Conservation (phyloP, 768 basidiomycete genomes). For the Pulveroboletus sp. region DNA sequence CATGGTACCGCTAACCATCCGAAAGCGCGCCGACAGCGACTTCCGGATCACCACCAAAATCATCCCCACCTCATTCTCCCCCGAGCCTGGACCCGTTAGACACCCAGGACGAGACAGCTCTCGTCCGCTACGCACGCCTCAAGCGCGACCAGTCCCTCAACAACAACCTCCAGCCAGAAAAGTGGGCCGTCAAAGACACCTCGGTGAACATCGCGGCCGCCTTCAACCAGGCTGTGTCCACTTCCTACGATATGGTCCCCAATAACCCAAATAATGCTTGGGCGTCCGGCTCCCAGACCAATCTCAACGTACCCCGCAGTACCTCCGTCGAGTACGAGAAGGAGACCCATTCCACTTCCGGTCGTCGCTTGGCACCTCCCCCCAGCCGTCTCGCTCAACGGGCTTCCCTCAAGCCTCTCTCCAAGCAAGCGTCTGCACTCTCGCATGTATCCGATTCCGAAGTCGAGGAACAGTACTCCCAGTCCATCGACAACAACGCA, state of each 20-base stretch:
- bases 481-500: conserved; percentile 30
- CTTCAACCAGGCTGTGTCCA: conserved; percentile 63
- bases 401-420: conserved; percentile 42
- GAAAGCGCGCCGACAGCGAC: conserved; percentile 51
- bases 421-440: conserved; percentile 47
- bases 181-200: conserved; percentile 75
- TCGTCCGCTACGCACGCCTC: conserved; percentile 44
- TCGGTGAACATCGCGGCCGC: conserved; percentile 84
- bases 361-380: conserved; percentile 60
- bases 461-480: conserved; percentile 42
- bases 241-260: conserved; percentile 37
- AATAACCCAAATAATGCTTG: conserved; percentile 59
- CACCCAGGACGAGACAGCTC: conserved; percentile 42
- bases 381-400: conserved; percentile 42
- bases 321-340: conserved; percentile 80
- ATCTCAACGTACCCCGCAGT: conserved; percentile 54
- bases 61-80: conserved; percentile 26
- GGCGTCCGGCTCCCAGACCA: conserved; percentile 55
- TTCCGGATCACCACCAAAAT: conserved; percentile 58
- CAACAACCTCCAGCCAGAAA: conserved; percentile 47
- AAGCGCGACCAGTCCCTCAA: conserved; percentile 39
- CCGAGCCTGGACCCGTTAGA: conserved; percentile 39
- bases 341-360: conserved; percentile 48
- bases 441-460: conserved; percentile 67
- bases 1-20: conserved; percentile 15